Evolutionary conservation across 106 monocot species (phyloP).

Genomic region (Ottelia alismoides): DNA sequence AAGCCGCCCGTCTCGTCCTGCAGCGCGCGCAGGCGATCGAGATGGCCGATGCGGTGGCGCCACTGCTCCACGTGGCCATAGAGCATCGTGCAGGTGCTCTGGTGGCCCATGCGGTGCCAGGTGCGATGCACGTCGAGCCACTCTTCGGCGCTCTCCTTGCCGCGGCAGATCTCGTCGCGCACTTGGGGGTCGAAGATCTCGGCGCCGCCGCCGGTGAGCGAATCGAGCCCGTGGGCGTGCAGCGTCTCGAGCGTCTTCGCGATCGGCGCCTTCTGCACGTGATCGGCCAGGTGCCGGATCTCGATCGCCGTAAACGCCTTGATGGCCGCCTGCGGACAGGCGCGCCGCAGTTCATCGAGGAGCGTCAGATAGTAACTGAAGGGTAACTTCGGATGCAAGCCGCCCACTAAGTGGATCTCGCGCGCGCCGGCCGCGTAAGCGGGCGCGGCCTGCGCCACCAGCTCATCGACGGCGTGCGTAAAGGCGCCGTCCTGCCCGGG

Average conservation of each 20-base stretch:
- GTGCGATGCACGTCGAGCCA: not conserved
- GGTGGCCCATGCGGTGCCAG: not conserved
- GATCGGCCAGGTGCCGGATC: not conserved
- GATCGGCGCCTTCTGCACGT: not conserved
- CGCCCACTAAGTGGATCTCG: not conserved
- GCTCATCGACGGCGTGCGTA: not conserved
- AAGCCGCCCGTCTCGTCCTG: not conserved
- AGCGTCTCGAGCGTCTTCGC: not conserved
- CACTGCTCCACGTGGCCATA: not conserved
- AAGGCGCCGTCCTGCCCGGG: not conserved
- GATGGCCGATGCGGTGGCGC: not conserved
- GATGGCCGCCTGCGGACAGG: not conserved
- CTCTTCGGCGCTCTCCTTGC: not conserved
- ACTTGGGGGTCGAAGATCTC: not conserved
- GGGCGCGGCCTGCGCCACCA: not conserved
- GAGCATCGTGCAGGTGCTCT: not conserved
- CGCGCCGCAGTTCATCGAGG: not conserved
- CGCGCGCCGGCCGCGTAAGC: not conserved
- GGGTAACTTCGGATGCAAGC: not conserved
- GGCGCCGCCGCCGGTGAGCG: not conserved
- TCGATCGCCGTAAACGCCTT: not conserved
- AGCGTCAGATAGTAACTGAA: not conserved
- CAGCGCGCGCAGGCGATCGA: not conserved
- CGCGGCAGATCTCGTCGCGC: not conserved
- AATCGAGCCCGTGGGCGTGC: not conserved